Percentiles rank a stretch among this genome's conserved stretches.
phyloP scores from a whole-genome alignment of 257 asterid species.

The Solanum sitiens region DNA sequence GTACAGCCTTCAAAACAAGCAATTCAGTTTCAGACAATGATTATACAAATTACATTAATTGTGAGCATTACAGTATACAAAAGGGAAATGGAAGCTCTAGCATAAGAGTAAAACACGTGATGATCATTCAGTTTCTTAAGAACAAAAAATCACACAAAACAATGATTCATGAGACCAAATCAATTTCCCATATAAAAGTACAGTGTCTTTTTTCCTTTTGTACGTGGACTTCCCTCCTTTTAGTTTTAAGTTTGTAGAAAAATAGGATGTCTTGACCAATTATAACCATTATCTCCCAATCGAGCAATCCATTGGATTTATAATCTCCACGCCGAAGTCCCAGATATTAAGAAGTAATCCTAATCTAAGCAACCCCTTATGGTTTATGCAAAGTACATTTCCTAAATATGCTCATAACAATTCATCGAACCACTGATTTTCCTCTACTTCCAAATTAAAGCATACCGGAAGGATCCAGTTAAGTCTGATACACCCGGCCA shows the following conservation, averaged over 20 bases:
- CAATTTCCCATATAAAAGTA: background rate
- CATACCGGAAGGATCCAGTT: conserved; percentile 96
- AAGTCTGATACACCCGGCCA: conserved; percentile 99
- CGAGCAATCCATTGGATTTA: background rate
- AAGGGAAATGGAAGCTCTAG: background rate
- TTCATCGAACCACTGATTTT: background rate
- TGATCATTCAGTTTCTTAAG: background rate
- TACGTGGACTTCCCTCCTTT: background rate
- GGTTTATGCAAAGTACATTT: background rate
- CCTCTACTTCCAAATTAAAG: background rate
- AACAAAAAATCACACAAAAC: background rate
- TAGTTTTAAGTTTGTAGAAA: background rate
- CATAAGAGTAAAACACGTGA: background rate
- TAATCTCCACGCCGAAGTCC: background rate
- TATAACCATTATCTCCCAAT: background rate
- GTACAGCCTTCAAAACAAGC: conserved; percentile 51
- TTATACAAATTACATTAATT: background rate
- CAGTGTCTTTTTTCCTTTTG: background rate
- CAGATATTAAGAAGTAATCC: background rate
- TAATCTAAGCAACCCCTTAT: background rate
- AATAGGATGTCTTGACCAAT: background rate
- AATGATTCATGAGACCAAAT: background rate
- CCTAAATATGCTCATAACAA: background rate
- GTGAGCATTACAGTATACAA: background rate
- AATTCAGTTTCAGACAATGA: background rate